Conservation (phyloP, 306 rosid species). For the Elaeagnus macrophylla region DNA sequence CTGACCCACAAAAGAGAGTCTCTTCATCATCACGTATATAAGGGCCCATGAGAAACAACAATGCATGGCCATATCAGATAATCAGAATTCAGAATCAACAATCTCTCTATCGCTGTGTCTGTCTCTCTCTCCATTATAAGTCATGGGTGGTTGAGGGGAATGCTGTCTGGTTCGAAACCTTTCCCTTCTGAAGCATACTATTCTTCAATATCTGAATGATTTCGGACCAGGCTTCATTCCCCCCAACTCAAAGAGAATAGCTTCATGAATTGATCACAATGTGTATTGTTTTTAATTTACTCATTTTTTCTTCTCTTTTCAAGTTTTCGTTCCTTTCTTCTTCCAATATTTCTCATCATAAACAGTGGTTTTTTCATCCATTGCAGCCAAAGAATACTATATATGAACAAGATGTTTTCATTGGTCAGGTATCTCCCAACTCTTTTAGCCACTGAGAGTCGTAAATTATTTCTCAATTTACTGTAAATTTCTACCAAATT, state of each 20-base stretch:
- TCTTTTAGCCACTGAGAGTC: no score
- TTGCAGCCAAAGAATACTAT: no score
- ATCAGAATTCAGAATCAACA: slow-evolving; percentile 24
- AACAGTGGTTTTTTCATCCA: no score
- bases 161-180: slow-evolving; percentile 93
- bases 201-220: slow-evolving; percentile 28
- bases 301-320: neutral
- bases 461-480: no score
- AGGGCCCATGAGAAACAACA: slow-evolving; percentile 47
- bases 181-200: slow-evolving; percentile 13
- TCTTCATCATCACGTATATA: slow-evolving; percentile 48
- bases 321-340: no score
- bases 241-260: slow-evolving; percentile 36
- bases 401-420: no score
- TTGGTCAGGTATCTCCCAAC: no score
- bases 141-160: slow-evolving; percentile 61
- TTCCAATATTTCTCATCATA: no score
- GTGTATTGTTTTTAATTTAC: neutral
- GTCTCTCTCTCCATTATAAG: slow-evolving; percentile 15
- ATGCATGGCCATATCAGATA: slow-evolving; percentile 76
- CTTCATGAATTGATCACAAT: neutral
- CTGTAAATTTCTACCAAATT: no score
- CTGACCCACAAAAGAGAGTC: slow-evolving; percentile 30
- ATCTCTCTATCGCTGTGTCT: slow-evolving; percentile 10
- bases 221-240: slow-evolving; percentile 99